phyloP scores from a whole-genome alignment of 2,329 filamentous ascomycete species.

The Gaeumannomyces tritici region DNA sequence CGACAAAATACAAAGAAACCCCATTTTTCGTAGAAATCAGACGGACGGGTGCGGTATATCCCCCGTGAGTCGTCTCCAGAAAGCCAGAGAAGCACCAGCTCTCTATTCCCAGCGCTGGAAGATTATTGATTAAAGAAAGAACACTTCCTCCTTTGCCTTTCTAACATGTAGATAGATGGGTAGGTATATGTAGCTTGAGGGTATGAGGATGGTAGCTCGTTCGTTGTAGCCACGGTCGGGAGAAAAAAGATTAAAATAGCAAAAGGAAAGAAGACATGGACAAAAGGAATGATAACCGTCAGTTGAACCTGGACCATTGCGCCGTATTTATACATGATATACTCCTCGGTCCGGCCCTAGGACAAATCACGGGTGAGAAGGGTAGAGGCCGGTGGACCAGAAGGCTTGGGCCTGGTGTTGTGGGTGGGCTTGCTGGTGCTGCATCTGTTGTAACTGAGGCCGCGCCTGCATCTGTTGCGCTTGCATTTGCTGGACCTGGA shows the following conservation, averaged over 20 bases:
- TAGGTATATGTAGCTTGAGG: not conserved
- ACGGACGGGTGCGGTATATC: not conserved
- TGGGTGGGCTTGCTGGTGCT: not conserved
- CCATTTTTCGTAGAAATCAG: not conserved
- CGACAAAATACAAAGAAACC: not conserved
- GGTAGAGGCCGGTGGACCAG: not conserved
- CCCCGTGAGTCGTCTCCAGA: not conserved
- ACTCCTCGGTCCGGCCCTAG: not conserved
- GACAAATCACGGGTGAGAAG: not conserved
- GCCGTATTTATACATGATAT: not conserved
- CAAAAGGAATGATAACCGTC: constrained; percentile 1
- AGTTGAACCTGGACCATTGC: not conserved
- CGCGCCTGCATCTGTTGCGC: not conserved
- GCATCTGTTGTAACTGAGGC: not conserved
- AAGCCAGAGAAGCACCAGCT: not conserved
- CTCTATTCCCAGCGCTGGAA: not conserved
- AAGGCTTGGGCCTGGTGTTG: not conserved
- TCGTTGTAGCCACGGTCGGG: not conserved
- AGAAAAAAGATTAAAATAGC: not conserved
- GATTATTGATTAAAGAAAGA: not conserved
- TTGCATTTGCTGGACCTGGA: not conserved
- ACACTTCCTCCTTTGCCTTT: not conserved
- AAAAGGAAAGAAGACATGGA: not conserved
- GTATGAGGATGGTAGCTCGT: not conserved
- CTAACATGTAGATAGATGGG: not conserved